These are phyloP conservation scores for Stemphylium vesicarium DNA, from an alignment of 2,329 filamentous ascomycete species.

Conservation along the genomic window DNA sequence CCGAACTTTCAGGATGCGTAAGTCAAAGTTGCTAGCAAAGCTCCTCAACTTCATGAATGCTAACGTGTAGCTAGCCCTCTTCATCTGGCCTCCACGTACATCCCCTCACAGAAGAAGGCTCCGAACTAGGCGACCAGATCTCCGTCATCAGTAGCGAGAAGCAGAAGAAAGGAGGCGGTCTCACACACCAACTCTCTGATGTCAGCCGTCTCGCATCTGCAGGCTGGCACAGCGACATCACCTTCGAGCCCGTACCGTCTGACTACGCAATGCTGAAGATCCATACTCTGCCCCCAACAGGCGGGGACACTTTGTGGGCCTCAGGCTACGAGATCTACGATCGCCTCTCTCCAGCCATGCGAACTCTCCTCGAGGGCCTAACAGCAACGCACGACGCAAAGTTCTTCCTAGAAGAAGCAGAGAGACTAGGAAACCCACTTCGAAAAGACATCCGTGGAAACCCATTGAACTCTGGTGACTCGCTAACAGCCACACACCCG, in stretches of 20 bases:
- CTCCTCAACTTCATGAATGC: not conserved
- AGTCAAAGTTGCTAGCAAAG: constrained; percentile 52
- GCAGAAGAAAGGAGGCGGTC: constrained; percentile 38
- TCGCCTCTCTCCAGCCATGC: constrained; percentile 56
- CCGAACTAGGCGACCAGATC: constrained; percentile 48
- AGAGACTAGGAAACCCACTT: constrained; percentile 35
- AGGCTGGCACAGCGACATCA: constrained; percentile 61
- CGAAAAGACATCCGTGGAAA: constrained; percentile 50
- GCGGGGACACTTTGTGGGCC: constrained; percentile 48
- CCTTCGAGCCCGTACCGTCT: constrained; percentile 51
- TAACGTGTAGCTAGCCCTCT: constrained; percentile 26
- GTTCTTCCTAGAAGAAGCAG: constrained; percentile 39
- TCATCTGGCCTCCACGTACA: constrained; percentile 39
- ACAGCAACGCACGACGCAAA: constrained; percentile 53
- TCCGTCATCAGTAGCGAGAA: constrained; percentile 49
- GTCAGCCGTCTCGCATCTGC: constrained; percentile 50
- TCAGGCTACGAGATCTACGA: constrained; percentile 57
- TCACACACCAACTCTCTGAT: constrained; percentile 53
- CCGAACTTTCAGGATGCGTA: constrained; percentile 62
- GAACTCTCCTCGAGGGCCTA: constrained; percentile 56
- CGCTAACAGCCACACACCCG: constrained; percentile 61
- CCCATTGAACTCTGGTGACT: constrained; percentile 61
- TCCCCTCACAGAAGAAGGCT: constrained; percentile 55
- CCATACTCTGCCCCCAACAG: constrained; percentile 42
- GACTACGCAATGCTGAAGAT: constrained; percentile 50